phyloP scores from a whole-genome alignment of 169 alveolate genomes.

The Plasmodium berghei region DNA sequence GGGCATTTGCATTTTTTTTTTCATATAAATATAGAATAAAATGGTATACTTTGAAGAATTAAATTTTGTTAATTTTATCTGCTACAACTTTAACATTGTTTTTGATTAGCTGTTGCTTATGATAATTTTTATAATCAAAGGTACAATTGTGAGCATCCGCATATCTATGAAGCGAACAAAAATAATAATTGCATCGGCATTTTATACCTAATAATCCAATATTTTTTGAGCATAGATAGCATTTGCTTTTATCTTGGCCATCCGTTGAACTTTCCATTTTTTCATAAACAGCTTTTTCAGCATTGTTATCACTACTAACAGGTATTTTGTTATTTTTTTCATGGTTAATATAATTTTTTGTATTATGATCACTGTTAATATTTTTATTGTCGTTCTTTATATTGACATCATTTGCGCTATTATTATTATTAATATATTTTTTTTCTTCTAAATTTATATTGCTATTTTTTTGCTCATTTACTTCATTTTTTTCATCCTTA shows the following conservation, averaged over 20 bases:
- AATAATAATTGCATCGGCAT: slow-evolving; percentile 93
- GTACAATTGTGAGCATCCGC: slow-evolving; percentile 94
- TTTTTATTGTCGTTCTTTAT: background rate
- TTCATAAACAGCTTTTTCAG: background rate
- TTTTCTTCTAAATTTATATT: background rate
- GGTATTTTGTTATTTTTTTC: background rate
- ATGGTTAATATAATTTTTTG: background rate
- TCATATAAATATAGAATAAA: too few relatives aligned
- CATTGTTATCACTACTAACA: slow-evolving; percentile 6
- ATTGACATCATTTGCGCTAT: slow-evolving; percentile 11
- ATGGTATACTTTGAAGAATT: background rate
- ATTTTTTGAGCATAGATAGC: slow-evolving; percentile 91
- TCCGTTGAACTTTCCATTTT: background rate
- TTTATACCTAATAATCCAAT: slow-evolving; percentile 93
- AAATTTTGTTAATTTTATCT: slow-evolving; percentile 92
- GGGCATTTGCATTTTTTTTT: too few relatives aligned
- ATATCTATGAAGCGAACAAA: slow-evolving; percentile 94
- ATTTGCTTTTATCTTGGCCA: slow-evolving; percentile 83
- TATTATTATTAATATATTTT: background rate
- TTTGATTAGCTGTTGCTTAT: slow-evolving; percentile 89
- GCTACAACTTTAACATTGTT: slow-evolving; percentile 92
- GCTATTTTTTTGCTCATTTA: background rate
- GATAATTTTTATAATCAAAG: slow-evolving; percentile 92
- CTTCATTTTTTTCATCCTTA: slow-evolving; percentile 10
- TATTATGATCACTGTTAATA: background rate